A percentile compares a stretch with the other conserved stretches of the same genome.
These are phyloP conservation scores for Cercospora sp. DNA, from an alignment of 2,329 filamentous ascomycete species.

Conservation along the genomic window DNA sequence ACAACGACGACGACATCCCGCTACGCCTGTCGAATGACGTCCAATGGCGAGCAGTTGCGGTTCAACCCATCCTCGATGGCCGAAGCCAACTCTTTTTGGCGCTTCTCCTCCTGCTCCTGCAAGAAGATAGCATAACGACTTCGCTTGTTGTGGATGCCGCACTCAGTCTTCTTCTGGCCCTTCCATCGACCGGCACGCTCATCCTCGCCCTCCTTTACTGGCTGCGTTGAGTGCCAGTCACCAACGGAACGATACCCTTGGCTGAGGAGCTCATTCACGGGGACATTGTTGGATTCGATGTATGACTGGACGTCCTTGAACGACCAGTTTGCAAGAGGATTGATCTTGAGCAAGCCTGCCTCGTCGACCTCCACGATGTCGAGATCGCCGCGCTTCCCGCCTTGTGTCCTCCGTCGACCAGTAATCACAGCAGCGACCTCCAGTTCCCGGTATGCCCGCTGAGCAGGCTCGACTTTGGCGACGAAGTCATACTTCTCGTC, in stretches of 20 bases:
- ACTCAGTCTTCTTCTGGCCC: slow-evolving; percentile 93
- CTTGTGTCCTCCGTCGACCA: slow-evolving; percentile 86
- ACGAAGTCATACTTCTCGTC: slow-evolving; percentile 93
- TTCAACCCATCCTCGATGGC: slow-evolving; percentile 39
- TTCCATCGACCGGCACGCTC: slow-evolving; percentile 97
- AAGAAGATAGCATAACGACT: slow-evolving; percentile 88
- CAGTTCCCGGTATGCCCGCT: slow-evolving; percentile 84
- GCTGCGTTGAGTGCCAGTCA: slow-evolving; percentile 95
- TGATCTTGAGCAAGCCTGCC: slow-evolving; percentile 91
- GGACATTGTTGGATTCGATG: slow-evolving; percentile 80
- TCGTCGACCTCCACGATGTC: slow-evolving; percentile 93
- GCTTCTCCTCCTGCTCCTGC: slow-evolving; percentile 69
- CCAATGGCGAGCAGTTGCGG: slow-evolving; percentile 35
- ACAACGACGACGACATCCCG: neutral
- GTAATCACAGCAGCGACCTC: slow-evolving; percentile 89
- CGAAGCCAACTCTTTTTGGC: slow-evolving; percentile 55
- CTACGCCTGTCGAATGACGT: slow-evolving; percentile 34
- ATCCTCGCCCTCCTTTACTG: slow-evolving; percentile 87
- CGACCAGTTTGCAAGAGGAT: slow-evolving; percentile 90
- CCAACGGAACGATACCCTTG: slow-evolving; percentile 96
- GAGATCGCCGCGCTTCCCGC: slow-evolving; percentile 85
- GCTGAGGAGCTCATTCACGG: slow-evolving; percentile 90
- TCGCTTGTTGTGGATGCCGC: slow-evolving; percentile 97
- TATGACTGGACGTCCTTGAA: slow-evolving; percentile 89
- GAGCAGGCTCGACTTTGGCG: slow-evolving; percentile 94